Evolutionary conservation across 495 filamentous ascomycete genomes (phyloP).

Genomic region (Xanthoparmelia taractica): DNA sequence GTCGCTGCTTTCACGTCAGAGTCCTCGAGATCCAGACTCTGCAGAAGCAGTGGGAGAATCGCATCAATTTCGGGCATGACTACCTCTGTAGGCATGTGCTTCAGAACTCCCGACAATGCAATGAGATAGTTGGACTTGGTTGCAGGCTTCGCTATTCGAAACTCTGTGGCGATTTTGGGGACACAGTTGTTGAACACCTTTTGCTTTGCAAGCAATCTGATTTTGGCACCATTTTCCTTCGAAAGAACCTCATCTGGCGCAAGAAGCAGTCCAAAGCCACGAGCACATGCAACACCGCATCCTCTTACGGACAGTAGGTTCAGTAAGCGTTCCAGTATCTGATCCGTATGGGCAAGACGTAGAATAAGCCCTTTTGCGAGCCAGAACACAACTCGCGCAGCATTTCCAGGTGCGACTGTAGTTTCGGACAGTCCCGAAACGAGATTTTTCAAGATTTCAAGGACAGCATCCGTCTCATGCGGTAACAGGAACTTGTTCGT

Average conservation of each 20-base stretch:
- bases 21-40: conserved; percentile 56
- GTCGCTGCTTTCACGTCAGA: conserved; percentile 53
- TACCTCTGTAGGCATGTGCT: conserved; percentile 50
- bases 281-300: conserved; percentile 41
- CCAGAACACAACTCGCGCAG: conserved; percentile 42
- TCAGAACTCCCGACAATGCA: conserved; percentile 58
- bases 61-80: conserved; percentile 52
- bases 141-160: conserved; percentile 42
- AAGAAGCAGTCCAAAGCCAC: conserved; percentile 54
- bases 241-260: conserved; percentile 58
- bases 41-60: conserved; percentile 60
- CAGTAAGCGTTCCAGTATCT: conserved; percentile 46
- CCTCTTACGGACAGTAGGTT: conserved; percentile 46
- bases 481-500: conserved; percentile 59
- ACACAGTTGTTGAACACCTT: conserved; percentile 55
- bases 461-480: conserved; percentile 34
- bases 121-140: conserved; percentile 56
- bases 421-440: conserved; percentile 20
- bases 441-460: conserved; percentile 30
- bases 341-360: conserved; percentile 41
- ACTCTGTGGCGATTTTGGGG: conserved; percentile 49
- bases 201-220: conserved; percentile 58
- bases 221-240: conserved; percentile 53
- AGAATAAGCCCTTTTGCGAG: conserved; percentile 48
- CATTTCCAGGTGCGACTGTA: conserved; percentile 20